Percentiles rank a stretch among this genome's conserved stretches.
These are phyloP conservation scores for Hanseniaspora valbyensis DNA, from an alignment of 805 yeast genomes.

Conservation along the genomic window DNA sequence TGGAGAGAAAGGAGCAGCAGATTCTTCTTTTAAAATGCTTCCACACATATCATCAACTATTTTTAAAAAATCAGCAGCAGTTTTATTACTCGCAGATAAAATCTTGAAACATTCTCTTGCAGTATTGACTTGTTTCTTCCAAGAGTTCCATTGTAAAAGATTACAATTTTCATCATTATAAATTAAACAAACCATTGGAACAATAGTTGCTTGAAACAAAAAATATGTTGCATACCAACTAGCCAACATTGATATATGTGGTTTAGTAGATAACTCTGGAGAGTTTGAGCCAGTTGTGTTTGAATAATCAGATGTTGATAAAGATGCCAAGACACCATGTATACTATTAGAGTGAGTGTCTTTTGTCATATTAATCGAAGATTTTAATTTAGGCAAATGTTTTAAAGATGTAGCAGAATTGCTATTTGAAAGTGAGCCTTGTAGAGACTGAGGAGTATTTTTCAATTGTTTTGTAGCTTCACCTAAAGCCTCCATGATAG, in stretches of 20 bases:
- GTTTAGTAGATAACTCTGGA: conserved; percentile 18
- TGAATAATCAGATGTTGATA: conserved; percentile 9
- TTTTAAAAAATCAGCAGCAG: conserved; percentile 13
- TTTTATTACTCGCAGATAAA: conserved; percentile 10
- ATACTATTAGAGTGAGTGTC: background rate
- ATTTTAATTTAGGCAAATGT: background rate
- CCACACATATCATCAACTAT: conserved; percentile 16
- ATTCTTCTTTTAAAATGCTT: conserved; percentile 7
- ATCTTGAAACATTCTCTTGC: conserved; percentile 6
- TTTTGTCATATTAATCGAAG: background rate
- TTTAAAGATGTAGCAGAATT: conserved; percentile 19
- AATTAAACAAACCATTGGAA: conserved; percentile 32
- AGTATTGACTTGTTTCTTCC: conserved; percentile 13
- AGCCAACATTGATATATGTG: conserved; percentile 36
- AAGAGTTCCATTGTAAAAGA: conserved; percentile 6
- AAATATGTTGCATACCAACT: conserved; percentile 58
- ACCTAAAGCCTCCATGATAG: background rate
- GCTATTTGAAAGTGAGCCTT: conserved; percentile 15
- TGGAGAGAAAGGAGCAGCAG: conserved; percentile 14
- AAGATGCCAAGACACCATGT: background rate
- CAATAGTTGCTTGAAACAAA: conserved; percentile 50
- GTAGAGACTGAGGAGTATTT: too few species aligned
- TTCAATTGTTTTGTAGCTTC: background rate
- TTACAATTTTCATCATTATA: conserved; percentile 15
- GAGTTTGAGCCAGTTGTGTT: conserved; percentile 9